phyloP scores from a whole-genome alignment of 805 yeast species.

The Priceomyces medius region DNA sequence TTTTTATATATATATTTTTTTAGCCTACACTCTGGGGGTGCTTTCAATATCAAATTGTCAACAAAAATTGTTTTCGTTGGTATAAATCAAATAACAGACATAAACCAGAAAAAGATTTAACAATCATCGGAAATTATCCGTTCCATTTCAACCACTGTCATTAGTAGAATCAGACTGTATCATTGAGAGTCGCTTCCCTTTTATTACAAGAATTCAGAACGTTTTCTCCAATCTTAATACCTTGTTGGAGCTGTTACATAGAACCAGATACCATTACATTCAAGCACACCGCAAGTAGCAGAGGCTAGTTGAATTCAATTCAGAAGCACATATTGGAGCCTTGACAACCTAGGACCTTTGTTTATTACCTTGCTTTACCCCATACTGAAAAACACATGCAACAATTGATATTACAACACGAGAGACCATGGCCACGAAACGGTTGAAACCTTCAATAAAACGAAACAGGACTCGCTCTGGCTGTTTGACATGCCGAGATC shows the following conservation, averaged over 20 bases:
- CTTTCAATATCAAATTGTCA: not conserved
- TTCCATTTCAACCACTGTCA: not conserved
- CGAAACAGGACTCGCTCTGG: constrained; percentile 47
- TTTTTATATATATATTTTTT: not conserved
- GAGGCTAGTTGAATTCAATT: not conserved
- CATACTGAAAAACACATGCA: not conserved
- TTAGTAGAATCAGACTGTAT: not conserved
- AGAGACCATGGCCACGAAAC: constrained; percentile 25
- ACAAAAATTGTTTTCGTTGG: not conserved
- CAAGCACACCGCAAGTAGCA: too few species aligned
- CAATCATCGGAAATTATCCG: not conserved
- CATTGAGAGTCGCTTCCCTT: not conserved
- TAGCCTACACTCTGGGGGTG: too few species aligned
- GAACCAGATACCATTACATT: too few species aligned
- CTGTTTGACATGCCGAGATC: constrained; percentile 60
- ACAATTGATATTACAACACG: not conserved
- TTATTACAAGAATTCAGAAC: not conserved
- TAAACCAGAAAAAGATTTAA: not conserved
- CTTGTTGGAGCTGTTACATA: too few species aligned
- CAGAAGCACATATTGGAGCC: not conserved
- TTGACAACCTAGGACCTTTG: not conserved
- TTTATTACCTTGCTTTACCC: not conserved
- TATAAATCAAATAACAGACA: not conserved
- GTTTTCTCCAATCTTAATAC: not conserved
- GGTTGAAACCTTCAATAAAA: constrained; percentile 22